Evolutionary conservation across 2,329 filamentous ascomycete species (phyloP).

Genomic region (Exophiala xenobiotica): DNA sequence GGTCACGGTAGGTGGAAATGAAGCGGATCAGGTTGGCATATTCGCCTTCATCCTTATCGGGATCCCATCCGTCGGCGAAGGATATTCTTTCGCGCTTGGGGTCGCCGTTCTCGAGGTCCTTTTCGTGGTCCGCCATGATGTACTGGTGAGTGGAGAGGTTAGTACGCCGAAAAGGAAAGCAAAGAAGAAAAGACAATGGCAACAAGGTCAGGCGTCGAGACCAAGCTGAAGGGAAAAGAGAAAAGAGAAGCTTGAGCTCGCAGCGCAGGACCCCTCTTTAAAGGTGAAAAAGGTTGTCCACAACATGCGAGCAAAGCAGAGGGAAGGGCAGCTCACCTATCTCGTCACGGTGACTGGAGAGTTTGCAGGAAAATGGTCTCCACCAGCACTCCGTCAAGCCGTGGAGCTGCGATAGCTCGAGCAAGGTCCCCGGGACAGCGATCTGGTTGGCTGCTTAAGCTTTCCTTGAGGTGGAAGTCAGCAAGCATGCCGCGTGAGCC

Average conservation of each 20-base stretch:
- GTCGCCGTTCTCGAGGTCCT: slow-evolving; percentile 34
- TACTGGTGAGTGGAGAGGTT: slow-evolving; percentile 31
- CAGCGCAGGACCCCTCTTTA: slow-evolving; percentile 32
- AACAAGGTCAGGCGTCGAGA: slow-evolving; percentile 30
- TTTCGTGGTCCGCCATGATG: slow-evolving; percentile 30
- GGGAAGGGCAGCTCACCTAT: slow-evolving; percentile 29
- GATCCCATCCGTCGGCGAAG: slow-evolving; percentile 33
- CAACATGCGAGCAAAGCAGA: slow-evolving; percentile 28
- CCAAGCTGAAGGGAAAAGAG: slow-evolving; percentile 31
- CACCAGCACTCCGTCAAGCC: slow-evolving; percentile 32
- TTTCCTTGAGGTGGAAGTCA: slow-evolving; percentile 31
- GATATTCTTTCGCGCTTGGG: slow-evolving; percentile 33
- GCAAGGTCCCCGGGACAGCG: slow-evolving; percentile 22
- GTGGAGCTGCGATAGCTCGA: slow-evolving; percentile 32
- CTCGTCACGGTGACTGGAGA: slow-evolving; percentile 27
- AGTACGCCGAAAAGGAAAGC: slow-evolving; percentile 29
- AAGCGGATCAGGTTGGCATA: slow-evolving; percentile 66
- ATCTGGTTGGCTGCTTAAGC: slow-evolving; percentile 34
- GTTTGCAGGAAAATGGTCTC: slow-evolving; percentile 27
- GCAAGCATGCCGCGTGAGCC: slow-evolving; percentile 32
- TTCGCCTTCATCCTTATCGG: slow-evolving; percentile 51
- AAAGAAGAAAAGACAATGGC: slow-evolving; percentile 26
- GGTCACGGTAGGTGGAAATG: slow-evolving; percentile 66
- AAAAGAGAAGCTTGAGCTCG: slow-evolving; percentile 24
- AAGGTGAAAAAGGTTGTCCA: slow-evolving; percentile 30